A percentile compares a stretch with the other conserved stretches of the same genome.
phyloP scores from a whole-genome alignment of 768 basidiomycete genomes.

The Lactarius psammicola region DNA sequence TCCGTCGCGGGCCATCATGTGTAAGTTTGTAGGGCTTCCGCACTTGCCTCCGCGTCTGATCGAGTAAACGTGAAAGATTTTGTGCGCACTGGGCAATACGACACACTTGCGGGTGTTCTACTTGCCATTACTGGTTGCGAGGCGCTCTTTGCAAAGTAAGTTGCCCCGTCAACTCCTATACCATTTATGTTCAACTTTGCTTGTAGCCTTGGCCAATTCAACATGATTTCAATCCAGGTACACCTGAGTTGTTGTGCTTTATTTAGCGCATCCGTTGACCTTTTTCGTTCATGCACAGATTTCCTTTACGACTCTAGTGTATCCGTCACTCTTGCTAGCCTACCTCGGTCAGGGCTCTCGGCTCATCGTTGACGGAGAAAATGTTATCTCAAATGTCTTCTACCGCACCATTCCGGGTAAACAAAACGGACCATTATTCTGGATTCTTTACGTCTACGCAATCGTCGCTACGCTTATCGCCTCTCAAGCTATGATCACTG shows the following conservation, averaged over 20 bases:
- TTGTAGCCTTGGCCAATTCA: slow-evolving; percentile 64
- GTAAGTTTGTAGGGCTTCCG: slow-evolving; percentile 37
- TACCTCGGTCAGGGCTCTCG: slow-evolving; percentile 74
- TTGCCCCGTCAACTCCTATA: background rate
- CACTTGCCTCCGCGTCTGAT: slow-evolving; percentile 1
- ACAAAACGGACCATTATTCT: slow-evolving; percentile 53
- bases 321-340: slow-evolving; percentile 58
- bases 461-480: slow-evolving; percentile 65
- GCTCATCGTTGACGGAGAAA: slow-evolving; percentile 50
- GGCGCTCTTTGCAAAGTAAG: slow-evolving; percentile 63
- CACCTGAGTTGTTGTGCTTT: slow-evolving; percentile 9
- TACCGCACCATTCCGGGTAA: slow-evolving; percentile 64
- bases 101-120: slow-evolving; percentile 59
- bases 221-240: slow-evolving; percentile 55
- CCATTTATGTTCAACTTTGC: background rate
- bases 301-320: slow-evolving; percentile 53
- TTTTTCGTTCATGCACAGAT: slow-evolving; percentile 35
- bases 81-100: slow-evolving; percentile 60
- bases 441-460: slow-evolving; percentile 63
- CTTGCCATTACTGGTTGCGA: slow-evolving; percentile 71
- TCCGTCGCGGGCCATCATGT: slow-evolving; percentile 61
- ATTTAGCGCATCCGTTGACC: background rate
- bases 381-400: slow-evolving; percentile 55
- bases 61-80: slow-evolving; percentile 45
- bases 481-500: slow-evolving; percentile 69